Evolutionary conservation across 257 asterid genomes (phyloP).

Genomic region (Mentha longifolia): DNA sequence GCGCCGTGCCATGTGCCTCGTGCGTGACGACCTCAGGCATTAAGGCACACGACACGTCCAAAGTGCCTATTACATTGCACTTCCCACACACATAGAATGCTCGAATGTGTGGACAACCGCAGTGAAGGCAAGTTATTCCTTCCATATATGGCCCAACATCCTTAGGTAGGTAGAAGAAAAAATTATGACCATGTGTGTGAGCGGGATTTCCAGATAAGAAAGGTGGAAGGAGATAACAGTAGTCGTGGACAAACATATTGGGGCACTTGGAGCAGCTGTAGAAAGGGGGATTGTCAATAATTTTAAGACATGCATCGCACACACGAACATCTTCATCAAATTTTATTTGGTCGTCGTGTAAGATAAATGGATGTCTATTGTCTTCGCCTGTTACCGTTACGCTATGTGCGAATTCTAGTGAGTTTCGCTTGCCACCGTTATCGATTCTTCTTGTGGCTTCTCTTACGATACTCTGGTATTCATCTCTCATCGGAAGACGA

Average conservation of each 20-base stretch:
- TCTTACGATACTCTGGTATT: background rate
- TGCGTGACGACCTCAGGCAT: background rate
- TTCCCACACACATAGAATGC: too few relatives aligned
- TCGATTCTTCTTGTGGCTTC: too few relatives aligned
- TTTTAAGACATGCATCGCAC: background rate
- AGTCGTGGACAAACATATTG: background rate
- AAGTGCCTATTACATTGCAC: too few relatives aligned
- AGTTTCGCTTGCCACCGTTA: too few relatives aligned
- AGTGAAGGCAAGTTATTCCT: too few relatives aligned
- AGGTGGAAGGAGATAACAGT: background rate
- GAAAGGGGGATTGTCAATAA: background rate
- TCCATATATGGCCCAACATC: too few relatives aligned
- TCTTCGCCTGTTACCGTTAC: too few relatives aligned
- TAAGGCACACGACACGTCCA: background rate
- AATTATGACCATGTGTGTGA: too few relatives aligned
- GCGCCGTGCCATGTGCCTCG: background rate
- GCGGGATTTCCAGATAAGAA: background rate
- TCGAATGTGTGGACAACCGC: too few relatives aligned
- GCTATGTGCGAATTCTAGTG: too few relatives aligned
- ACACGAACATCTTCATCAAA: background rate
- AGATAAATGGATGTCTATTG: background rate
- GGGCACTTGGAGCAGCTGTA: background rate
- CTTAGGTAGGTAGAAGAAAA: too few relatives aligned
- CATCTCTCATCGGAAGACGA: constrained; percentile 1
- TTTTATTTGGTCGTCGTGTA: too few relatives aligned